Percentiles rank a stretch among this genome's conserved stretches.
These are phyloP conservation scores for Volvox carteri DNA, from an alignment of 163 green algal species.

Conservation along the genomic window DNA sequence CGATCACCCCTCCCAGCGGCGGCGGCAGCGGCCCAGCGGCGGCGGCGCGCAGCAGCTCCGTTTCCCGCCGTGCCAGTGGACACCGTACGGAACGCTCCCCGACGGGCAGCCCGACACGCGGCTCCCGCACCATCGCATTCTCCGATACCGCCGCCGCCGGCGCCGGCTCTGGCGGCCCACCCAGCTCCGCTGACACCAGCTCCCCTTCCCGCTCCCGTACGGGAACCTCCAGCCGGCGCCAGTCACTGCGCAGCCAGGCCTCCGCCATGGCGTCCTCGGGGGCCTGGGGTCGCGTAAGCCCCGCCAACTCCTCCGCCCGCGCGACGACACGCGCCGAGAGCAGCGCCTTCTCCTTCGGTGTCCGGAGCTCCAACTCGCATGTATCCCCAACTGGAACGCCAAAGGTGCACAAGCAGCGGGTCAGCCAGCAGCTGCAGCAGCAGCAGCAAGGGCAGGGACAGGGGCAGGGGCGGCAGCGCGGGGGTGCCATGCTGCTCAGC, in stretches of 20 bases:
- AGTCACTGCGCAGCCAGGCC: not conserved
- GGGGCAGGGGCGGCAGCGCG: not conserved
- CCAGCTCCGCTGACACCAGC: not conserved
- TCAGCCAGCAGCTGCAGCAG: not conserved
- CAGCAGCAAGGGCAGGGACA: too few relatives aligned
- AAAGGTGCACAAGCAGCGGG: not conserved
- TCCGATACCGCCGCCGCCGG: not conserved
- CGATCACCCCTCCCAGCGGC: not conserved
- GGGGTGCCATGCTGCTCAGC: not conserved
- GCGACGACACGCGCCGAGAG: not conserved
- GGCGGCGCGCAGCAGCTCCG: not conserved
- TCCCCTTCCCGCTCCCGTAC: not conserved
- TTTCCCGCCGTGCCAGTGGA: not conserved
- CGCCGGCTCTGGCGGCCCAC: not conserved
- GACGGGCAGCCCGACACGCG: not conserved
- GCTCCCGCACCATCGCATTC: not conserved
- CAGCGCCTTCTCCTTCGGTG: conserved; percentile 23
- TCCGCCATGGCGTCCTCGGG: too few relatives aligned
- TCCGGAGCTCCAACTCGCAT: not conserved
- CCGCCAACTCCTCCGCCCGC: not conserved
- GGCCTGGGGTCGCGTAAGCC: not conserved
- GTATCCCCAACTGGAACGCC: not conserved
- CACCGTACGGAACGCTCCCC: not conserved
- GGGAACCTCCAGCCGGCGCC: not conserved
- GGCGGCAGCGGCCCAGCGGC: not conserved